These are phyloP conservation scores for Lasiosphaeria hispida DNA, from an alignment of 495 filamentous ascomycete species.

Conservation along the genomic window DNA sequence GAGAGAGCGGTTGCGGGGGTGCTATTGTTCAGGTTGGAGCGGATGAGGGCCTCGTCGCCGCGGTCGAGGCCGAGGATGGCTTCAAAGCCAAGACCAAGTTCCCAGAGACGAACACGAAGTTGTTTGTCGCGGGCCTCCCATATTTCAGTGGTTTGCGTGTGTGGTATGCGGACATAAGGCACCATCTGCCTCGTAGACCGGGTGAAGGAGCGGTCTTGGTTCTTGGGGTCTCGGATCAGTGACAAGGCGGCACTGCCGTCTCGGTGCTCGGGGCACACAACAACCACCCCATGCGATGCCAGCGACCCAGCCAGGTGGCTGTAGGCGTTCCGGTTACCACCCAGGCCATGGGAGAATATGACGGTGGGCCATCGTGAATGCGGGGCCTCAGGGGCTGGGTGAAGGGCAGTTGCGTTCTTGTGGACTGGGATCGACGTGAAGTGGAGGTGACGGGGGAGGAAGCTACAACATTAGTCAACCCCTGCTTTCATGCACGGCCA, in stretches of 20 bases:
- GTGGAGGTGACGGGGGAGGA: conserved; percentile 63
- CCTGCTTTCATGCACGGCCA: not conserved
- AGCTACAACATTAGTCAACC: conserved; percentile 29
- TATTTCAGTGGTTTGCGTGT: conserved; percentile 54
- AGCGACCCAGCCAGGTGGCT: conserved; percentile 68
- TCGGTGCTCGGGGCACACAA: conserved; percentile 72
- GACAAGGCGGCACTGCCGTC: conserved; percentile 70
- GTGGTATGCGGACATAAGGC: conserved; percentile 50
- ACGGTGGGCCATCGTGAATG: conserved; percentile 66
- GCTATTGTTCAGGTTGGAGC: conserved; percentile 46
- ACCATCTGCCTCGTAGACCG: conserved; percentile 35
- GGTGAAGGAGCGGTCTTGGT: conserved; percentile 32
- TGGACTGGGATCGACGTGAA: conserved; percentile 57
- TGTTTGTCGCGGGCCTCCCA: conserved; percentile 61
- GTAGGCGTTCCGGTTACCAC: conserved; percentile 71
- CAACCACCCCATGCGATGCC: conserved; percentile 71
- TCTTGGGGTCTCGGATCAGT: conserved; percentile 51
- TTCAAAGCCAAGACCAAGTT: conserved; percentile 61
- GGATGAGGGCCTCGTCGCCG: conserved; percentile 34
- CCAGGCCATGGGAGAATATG: conserved; percentile 79
- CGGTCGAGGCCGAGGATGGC: conserved; percentile 61
- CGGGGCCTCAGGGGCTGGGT: conserved; percentile 28
- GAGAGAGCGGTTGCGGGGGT: conserved; percentile 41
- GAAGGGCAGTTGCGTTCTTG: conserved; percentile 40
- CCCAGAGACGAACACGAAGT: conserved; percentile 69